Percentiles rank a stretch among this genome's conserved stretches.
These are phyloP conservation scores for Colletotrichum brevisporum DNA, from an alignment of 2,329 filamentous ascomycete species.

Conservation along the genomic window DNA sequence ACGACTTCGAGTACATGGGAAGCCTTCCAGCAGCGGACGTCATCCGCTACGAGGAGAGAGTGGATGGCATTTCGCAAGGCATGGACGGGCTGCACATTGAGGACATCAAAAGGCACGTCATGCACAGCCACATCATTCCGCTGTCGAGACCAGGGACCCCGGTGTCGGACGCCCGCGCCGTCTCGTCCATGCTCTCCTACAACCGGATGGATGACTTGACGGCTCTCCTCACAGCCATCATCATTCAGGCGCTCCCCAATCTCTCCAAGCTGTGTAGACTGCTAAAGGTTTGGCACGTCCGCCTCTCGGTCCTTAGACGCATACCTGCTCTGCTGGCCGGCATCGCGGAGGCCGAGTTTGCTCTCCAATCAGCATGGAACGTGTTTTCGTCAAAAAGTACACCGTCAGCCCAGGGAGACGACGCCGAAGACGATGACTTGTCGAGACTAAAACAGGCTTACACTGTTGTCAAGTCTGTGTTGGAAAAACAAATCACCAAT, in stretches of 20 bases:
- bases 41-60: constrained; percentile 76
- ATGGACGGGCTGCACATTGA: constrained; percentile 82
- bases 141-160: constrained; percentile 67
- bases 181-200: constrained; percentile 66
- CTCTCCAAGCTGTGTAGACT: constrained; percentile 80
- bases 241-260: constrained; percentile 88
- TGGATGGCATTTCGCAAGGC: constrained; percentile 80
- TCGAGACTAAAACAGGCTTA: constrained; percentile 58
- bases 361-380: constrained; percentile 77
- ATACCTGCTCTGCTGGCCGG: constrained; percentile 78
- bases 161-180: constrained; percentile 57
- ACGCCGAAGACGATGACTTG: constrained; percentile 43
- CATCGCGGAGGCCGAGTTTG: constrained; percentile 75
- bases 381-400: constrained; percentile 60
- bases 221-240: constrained; percentile 89
- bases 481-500: constrained; percentile 78
- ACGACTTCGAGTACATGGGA: constrained; percentile 71
- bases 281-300: constrained; percentile 83
- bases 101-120: constrained; percentile 89
- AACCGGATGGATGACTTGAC: constrained; percentile 89
- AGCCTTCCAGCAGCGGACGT: constrained; percentile 77
- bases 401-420: constrained; percentile 1
- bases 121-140: constrained; percentile 82
- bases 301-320: constrained; percentile 80
- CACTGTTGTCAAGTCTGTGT: constrained; percentile 70